Evolutionary conservation across 1,139 yeast genomes (phyloP), one percentile per base, ranked within the genome.

Genomic region (Taphrina wiesneri): DNA sequence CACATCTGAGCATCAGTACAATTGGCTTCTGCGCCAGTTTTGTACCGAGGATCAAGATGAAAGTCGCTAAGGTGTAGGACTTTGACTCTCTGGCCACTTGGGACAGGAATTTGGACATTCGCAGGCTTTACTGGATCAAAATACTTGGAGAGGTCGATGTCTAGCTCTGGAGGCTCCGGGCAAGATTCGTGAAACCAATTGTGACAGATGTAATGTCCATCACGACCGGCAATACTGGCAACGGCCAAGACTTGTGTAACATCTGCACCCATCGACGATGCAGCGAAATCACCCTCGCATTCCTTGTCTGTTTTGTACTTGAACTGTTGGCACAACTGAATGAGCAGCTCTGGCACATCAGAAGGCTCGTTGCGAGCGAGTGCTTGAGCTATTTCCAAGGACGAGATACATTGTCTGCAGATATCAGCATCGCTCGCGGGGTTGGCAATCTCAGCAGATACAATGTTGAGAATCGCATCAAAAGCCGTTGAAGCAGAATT

Each of bases 21-120:
- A 72, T 85, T 83, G 32, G 83, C 81, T 74, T 85, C 89, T 13
- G 83, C 73, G 21, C 88, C 88, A n/a, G 83, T 77, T 23, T 77
- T 73, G 74, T 83, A 85, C 67, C 83, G 80, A 67, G 81, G 74
- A 73, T 85, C 83, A 59, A 84, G 75, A 73, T 85, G 89, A 77
- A 85, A 82, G 73, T 85, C 89, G 41, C 85, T 80, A 43, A 85
- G 72, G 72, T 85, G 89, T 67, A 85, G 77, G 19, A 85, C 88
- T 69, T 85, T 83, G 75, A 85, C 83, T 7, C 81, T 78, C 62
- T 78, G 78, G 23, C 77, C 75, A 26, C 53, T 47, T n/a, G 80
- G 75, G 21, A 71, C 71, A 6, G 79, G 78, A 4, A 79, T 77
- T 7, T 76, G 72, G n/a, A 74, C 73, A 69, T 80, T 77, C 60